phyloP scores from a whole-genome alignment of 2,329 filamentous ascomycete species.

The Chaetomium globosum region DNA sequence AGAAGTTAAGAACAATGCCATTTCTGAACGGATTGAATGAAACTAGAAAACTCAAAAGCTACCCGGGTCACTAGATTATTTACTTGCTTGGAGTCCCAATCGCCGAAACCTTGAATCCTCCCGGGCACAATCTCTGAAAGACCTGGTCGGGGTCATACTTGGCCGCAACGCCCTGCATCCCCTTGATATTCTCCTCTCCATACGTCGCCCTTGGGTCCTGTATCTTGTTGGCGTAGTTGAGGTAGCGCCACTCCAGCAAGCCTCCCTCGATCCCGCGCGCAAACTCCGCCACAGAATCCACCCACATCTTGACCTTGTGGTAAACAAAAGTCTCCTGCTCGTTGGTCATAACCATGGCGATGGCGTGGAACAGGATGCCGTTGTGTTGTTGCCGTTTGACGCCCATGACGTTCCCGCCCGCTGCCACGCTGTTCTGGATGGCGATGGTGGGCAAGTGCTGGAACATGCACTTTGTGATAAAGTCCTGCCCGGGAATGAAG shows the following conservation, averaged over 20 bases:
- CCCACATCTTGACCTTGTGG: conserved; percentile 29
- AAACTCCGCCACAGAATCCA: conserved; percentile 30
- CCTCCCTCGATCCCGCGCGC: conserved; percentile 26
- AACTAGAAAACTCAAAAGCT: too few relatives aligned
- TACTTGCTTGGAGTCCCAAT: not conserved
- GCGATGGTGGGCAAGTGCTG: conserved; percentile 34
- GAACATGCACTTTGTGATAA: conserved; percentile 37
- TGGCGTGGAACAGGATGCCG: conserved; percentile 32
- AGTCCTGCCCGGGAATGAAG: conserved; percentile 32
- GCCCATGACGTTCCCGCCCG: conserved; percentile 37
- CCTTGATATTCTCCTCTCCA: conserved; percentile 37
- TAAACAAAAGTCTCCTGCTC: conserved; percentile 33
- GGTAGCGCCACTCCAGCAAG: conserved; percentile 31
- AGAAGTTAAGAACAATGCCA: too few relatives aligned
- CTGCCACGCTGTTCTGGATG: conserved; percentile 20
- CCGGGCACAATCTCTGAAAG: conserved; percentile 37
- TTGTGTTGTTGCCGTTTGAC: conserved; percentile 30
- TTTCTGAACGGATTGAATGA: too few relatives aligned
- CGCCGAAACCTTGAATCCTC: not conserved
- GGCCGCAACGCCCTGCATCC: conserved; percentile 32
- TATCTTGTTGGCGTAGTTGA: conserved; percentile 38
- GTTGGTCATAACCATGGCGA: conserved; percentile 28
- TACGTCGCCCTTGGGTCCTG: conserved; percentile 39
- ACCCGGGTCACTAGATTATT: too few relatives aligned
- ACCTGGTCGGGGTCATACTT: conserved; percentile 38